These are phyloP conservation scores for Candida xyloterini DNA, from an alignment of 805 yeast genomes.

Conservation along the genomic window DNA sequence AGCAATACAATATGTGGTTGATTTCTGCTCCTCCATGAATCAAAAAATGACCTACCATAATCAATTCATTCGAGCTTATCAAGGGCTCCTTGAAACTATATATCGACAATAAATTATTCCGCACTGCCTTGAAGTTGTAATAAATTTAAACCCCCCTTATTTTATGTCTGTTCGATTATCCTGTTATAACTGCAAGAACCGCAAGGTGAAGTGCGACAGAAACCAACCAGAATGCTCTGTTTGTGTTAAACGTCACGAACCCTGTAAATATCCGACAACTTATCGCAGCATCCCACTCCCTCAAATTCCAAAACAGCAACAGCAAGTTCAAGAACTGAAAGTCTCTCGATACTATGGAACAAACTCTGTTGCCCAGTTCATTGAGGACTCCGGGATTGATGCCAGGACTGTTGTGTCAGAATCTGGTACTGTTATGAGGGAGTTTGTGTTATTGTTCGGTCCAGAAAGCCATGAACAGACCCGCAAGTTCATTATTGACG, in stretches of 20 bases:
- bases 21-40: constrained; percentile 9
- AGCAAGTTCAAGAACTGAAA: no score
- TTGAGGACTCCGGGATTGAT: background rate
- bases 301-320: no score
- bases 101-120: background rate
- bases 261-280: constrained; percentile 9
- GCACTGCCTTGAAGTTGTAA: constrained; percentile 5
- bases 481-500: constrained; percentile 2
- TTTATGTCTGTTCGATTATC: constrained; percentile 8
- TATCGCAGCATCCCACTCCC: constrained; percentile 5
- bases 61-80: constrained; percentile 10
- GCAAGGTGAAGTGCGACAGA: constrained; percentile 13
- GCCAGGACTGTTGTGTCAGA: background rate
- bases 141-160: background rate
- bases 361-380: background rate
- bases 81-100: constrained; percentile 8
- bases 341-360: constrained; percentile 1
- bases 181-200: constrained; percentile 8
- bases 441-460: constrained; percentile 9
- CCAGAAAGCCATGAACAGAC: constrained; percentile 3
- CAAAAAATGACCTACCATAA: constrained; percentile 4
- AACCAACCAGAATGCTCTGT: constrained; percentile 6
- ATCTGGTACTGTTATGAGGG: background rate
- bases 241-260: constrained; percentile 3
- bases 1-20: constrained; percentile 4